These are phyloP conservation scores for Mariannaea sp. DNA, from an alignment of 2,329 filamentous ascomycete species.

Conservation along the genomic window DNA sequence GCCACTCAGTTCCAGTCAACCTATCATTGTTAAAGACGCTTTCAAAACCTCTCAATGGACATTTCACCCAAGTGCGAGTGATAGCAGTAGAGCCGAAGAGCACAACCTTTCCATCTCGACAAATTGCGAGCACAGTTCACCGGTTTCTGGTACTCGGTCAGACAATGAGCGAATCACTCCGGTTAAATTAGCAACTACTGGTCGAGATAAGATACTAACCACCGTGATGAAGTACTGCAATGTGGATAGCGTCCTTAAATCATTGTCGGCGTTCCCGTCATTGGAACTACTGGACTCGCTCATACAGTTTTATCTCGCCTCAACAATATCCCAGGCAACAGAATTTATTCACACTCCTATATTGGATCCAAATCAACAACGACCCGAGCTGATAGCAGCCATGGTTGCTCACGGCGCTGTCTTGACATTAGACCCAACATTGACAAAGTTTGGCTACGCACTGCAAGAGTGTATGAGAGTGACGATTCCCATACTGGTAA, in stretches of 20 bases:
- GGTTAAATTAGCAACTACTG: too few relatives aligned
- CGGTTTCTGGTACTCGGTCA: neutral
- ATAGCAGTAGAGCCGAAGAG: too few relatives aligned
- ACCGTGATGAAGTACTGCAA: neutral
- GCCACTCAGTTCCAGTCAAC: neutral
- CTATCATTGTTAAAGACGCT: too few relatives aligned
- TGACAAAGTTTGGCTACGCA: neutral
- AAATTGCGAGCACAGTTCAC: too few relatives aligned
- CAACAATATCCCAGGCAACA: neutral
- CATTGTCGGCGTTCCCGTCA: constrained; percentile 5
- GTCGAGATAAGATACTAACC: constrained; percentile 4
- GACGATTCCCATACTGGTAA: neutral
- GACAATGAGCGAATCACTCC: neutral
- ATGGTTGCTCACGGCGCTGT: constrained; percentile 1
- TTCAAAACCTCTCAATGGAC: too few relatives aligned
- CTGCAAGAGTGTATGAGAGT: neutral
- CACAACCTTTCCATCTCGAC: too few relatives aligned
- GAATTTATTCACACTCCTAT: constrained; percentile 3
- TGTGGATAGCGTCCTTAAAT: neutral
- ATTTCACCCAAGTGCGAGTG: too few relatives aligned
- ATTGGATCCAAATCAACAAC: constrained; percentile 1
- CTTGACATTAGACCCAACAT: neutral
- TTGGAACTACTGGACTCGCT: neutral
- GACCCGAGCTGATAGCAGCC: constrained; percentile 4
- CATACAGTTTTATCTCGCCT: constrained; percentile 4